Conservation (phyloP, 2,329 filamentous ascomycete genomes). For the Venturia effusa region DNA sequence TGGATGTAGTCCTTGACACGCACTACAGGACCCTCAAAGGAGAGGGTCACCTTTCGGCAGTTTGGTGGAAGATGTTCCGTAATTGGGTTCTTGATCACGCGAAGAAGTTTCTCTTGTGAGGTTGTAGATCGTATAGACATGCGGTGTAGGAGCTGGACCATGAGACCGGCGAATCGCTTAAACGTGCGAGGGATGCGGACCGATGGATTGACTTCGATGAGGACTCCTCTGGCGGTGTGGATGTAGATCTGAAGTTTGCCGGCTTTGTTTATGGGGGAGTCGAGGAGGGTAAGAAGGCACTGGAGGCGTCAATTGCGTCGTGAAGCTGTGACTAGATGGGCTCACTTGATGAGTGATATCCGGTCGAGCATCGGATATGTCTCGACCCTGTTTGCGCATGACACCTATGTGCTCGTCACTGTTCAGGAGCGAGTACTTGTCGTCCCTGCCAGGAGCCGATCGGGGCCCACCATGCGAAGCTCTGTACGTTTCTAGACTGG, state of each 20-base stretch:
- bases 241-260: slow-evolving; percentile 98
- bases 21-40: slow-evolving; percentile 82
- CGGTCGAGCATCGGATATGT: slow-evolving; percentile 93
- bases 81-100: slow-evolving; percentile 96
- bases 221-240: slow-evolving; percentile 89
- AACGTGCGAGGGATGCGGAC: slow-evolving; percentile 97
- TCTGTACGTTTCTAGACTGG: slow-evolving; percentile 95
- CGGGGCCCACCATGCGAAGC: slow-evolving; percentile 59
- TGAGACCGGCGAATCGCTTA: slow-evolving; percentile 95
- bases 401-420: slow-evolving; percentile 98
- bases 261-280: slow-evolving; percentile 97
- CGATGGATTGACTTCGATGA: slow-evolving; percentile 96
- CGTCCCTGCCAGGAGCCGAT: slow-evolving; percentile 53
- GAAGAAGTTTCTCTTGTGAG: slow-evolving; percentile 92
- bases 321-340: slow-evolving; percentile 10
- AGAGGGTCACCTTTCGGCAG: slow-evolving; percentile 94
- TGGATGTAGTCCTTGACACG: slow-evolving; percentile 84
- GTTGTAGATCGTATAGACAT: slow-evolving; percentile 93
- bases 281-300: slow-evolving; percentile 93
- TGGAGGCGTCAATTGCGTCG: slow-evolving; percentile 29
- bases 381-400: slow-evolving; percentile 98
- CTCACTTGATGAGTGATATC: slow-evolving; percentile 97
- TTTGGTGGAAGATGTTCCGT: slow-evolving; percentile 94
- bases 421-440: slow-evolving; percentile 96
- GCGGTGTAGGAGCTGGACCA: slow-evolving; percentile 95